These are phyloP conservation scores for Tricholoma bakamatsutake DNA, from an alignment of 768 basidiomycete species.

Conservation along the genomic window DNA sequence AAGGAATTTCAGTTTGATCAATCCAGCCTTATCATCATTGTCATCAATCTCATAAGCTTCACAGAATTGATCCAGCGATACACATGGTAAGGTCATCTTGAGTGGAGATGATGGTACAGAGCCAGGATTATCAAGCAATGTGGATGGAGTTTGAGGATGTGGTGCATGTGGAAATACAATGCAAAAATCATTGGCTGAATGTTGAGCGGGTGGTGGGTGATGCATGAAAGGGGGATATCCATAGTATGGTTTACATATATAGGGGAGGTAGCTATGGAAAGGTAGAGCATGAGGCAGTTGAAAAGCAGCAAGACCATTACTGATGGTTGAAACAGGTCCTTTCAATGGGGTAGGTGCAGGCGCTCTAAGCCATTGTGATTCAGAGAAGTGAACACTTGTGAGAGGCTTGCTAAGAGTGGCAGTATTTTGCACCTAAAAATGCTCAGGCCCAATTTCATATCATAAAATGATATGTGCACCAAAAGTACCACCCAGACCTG, in stretches of 20 bases:
- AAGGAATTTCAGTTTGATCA: too few relatives aligned
- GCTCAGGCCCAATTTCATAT: neutral
- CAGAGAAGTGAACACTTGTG: neutral
- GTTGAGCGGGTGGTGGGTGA: neutral
- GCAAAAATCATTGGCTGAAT: neutral
- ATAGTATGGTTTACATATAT: neutral
- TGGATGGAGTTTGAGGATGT: neutral
- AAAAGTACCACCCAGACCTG: neutral
- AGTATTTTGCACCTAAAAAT: neutral
- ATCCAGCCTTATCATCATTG: too few relatives aligned
- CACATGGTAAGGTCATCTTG: neutral
- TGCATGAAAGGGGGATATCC: neutral
- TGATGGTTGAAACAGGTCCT: neutral
- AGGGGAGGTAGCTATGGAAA: neutral
- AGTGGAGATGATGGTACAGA: neutral
- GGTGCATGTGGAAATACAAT: neutral
- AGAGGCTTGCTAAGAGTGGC: neutral
- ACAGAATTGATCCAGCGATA: too few relatives aligned
- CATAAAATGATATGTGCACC: neutral
- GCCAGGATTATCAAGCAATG: neutral
- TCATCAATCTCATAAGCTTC: too few relatives aligned
- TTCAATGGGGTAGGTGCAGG: neutral
- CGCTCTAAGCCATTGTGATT: neutral
- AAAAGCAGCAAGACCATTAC: neutral
- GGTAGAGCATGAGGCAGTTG: neutral